Conservation (phyloP, 768 basidiomycete genomes). For the Pulveroboletus ravenelii region DNA sequence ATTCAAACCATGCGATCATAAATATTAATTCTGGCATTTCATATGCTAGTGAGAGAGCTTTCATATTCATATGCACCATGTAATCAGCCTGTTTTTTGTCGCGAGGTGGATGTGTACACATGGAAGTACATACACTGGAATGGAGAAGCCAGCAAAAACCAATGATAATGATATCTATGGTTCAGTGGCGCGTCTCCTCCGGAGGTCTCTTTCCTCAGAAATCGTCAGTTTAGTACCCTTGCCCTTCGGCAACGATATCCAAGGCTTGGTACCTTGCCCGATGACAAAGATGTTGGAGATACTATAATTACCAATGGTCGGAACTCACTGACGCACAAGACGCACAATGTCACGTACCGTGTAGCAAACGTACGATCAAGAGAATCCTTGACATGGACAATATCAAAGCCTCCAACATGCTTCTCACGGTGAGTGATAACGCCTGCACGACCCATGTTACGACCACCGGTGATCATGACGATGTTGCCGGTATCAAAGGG, state of each 20-base stretch:
- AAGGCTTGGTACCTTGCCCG: slow-evolving; percentile 91
- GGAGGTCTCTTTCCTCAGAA: slow-evolving; percentile 90
- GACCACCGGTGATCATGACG: slow-evolving; percentile 96
- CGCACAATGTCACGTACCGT: slow-evolving; percentile 53
- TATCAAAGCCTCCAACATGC: slow-evolving; percentile 98
- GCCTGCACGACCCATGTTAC: slow-evolving; percentile 99
- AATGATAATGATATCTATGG: slow-evolving; percentile 39
- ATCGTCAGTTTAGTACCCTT: slow-evolving; percentile 98
- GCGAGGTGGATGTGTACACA: slow-evolving; percentile 14
- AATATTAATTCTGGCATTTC: no score
- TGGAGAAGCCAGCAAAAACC: slow-evolving; percentile 1
- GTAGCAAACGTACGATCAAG: slow-evolving; percentile 96
- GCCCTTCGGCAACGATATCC: slow-evolving; percentile 95
- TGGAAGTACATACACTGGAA: slow-evolving; percentile 14
- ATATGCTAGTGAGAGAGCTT: neutral
- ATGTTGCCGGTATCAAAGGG: slow-evolving; percentile 98
- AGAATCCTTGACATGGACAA: slow-evolving; percentile 95
- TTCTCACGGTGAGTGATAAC: slow-evolving; percentile 95
- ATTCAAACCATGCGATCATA: neutral
- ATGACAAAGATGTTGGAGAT: slow-evolving; percentile 98
- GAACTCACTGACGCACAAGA: neutral
- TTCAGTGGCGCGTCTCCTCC: slow-evolving; percentile 77
- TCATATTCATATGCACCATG: slow-evolving; percentile 15
- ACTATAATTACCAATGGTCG: slow-evolving; percentile 37
- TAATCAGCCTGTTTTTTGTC: slow-evolving; percentile 18